Percentiles rank a stretch among this genome's conserved stretches.
phyloP scores from a whole-genome alignment of 768 basidiomycete genomes.

The Mycena vulgaris region DNA sequence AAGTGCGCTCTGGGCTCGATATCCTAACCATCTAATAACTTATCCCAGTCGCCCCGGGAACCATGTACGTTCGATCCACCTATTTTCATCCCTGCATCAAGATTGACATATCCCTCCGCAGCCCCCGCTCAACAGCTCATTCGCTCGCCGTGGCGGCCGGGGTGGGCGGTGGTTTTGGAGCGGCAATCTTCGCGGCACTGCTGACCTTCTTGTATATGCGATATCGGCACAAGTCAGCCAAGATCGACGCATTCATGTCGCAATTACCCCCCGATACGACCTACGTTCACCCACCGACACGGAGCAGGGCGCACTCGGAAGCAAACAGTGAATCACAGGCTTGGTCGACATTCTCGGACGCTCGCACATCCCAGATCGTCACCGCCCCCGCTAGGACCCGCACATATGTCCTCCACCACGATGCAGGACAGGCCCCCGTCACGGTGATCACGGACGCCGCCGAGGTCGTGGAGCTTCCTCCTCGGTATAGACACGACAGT shows the following conservation, averaged over 20 bases:
- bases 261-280: too few species aligned
- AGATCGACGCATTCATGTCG: slow-evolving; percentile 19
- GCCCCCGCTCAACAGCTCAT: slow-evolving; percentile 33
- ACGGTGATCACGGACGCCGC: slow-evolving; percentile 54
- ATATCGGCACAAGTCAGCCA: neutral
- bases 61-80: slow-evolving; percentile 46
- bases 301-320: neutral
- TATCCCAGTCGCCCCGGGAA: slow-evolving; percentile 49
- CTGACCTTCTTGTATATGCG: slow-evolving; percentile 27
- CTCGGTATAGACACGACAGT: slow-evolving; percentile 32
- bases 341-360: neutral
- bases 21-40: neutral
- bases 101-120: neutral
- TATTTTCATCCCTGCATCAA: neutral
- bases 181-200: slow-evolving; percentile 32
- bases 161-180: slow-evolving; percentile 39
- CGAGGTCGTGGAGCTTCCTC: slow-evolving; percentile 60
- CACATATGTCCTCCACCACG: slow-evolving; percentile 58
- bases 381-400: neutral
- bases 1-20: neutral
- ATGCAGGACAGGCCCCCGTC: slow-evolving; percentile 57
- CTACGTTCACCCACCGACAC: too few species aligned
- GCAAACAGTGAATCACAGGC: neutral
- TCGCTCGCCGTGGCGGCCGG: slow-evolving; percentile 38
- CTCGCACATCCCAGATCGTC: neutral